Conservation (phyloP, 192 early-diverging fungal species). For the Chytriomyces confervae region DNA sequence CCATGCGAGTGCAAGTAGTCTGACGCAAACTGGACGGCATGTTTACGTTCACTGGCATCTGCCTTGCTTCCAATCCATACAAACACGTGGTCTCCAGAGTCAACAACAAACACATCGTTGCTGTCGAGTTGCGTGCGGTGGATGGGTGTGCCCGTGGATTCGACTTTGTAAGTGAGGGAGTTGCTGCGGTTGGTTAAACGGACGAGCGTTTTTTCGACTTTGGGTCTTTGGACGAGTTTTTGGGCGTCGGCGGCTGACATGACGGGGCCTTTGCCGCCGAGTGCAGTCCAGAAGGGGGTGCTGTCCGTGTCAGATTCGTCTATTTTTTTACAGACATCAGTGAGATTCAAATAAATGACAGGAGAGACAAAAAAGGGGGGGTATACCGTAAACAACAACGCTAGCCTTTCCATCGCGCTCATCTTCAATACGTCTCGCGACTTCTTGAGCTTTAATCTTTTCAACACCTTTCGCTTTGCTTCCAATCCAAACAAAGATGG, state of each 20-base stretch:
- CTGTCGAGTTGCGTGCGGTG: constrained; percentile 55
- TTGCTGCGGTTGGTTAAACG: constrained; percentile 41
- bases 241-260: constrained; percentile 52
- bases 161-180: constrained; percentile 58
- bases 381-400: constrained; percentile 69
- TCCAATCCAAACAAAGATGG: constrained; percentile 77
- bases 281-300: constrained; percentile 62
- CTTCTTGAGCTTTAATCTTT: constrained; percentile 73
- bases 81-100: constrained; percentile 55
- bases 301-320: constrained; percentile 66
- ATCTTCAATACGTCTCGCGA: constrained; percentile 58
- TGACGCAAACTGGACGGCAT: constrained; percentile 30
- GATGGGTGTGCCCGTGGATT: constrained; percentile 52
- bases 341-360: background rate
- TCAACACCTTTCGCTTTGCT: constrained; percentile 64
- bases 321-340: constrained; percentile 31
- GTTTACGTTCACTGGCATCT: background rate
- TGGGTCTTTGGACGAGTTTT: background rate
- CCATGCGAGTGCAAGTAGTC: constrained; percentile 61
- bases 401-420: constrained; percentile 67
- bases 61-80: constrained; percentile 41
- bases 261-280: constrained; percentile 69
- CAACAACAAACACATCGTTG: constrained; percentile 74
- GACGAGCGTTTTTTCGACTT: constrained; percentile 54
- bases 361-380: background rate